Evolutionary conservation across 129 eudicot species (phyloP).

Genomic region (Arctium minus): DNA sequence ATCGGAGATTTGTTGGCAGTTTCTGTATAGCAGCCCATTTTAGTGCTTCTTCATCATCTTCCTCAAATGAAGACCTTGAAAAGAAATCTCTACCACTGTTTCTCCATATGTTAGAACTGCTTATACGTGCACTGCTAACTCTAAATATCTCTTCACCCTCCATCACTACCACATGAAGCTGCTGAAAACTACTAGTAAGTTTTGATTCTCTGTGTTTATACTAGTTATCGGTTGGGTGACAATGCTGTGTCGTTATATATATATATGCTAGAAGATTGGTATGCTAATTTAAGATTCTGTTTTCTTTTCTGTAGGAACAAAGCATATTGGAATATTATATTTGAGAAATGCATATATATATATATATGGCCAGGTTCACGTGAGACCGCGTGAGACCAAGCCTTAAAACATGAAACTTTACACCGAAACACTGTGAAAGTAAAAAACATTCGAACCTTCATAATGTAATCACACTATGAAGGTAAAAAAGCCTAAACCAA

Average conservation of each 20-base stretch:
- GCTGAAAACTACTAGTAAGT: neutral
- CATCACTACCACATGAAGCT: neutral
- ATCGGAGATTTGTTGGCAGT: slow-evolving; percentile 61
- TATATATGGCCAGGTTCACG: too few species aligned
- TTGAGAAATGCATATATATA: neutral
- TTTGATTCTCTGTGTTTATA: neutral
- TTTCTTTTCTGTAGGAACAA: neutral
- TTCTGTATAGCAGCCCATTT: slow-evolving; percentile 86
- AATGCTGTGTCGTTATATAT: neutral
- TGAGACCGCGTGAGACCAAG: too few species aligned
- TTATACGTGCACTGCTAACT: slow-evolving; percentile 41
- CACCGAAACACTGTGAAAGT: too few species aligned
- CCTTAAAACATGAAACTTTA: too few species aligned
- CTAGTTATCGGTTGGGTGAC: neutral
- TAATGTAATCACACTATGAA: too few species aligned
- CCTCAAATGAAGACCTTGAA: slow-evolving; percentile 44
- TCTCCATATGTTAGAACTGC: slow-evolving; percentile 55
- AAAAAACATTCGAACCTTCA: too few species aligned
- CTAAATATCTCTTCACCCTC: slow-evolving; percentile 39
- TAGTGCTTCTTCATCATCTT: slow-evolving; percentile 79
- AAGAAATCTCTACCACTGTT: slow-evolving; percentile 54
- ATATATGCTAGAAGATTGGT: neutral
- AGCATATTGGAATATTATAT: neutral
- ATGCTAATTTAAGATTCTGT: neutral
- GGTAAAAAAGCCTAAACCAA: too few species aligned